phyloP scores from a whole-genome alignment of 352 stramenopile species.

The Phytophthora idaei region DNA sequence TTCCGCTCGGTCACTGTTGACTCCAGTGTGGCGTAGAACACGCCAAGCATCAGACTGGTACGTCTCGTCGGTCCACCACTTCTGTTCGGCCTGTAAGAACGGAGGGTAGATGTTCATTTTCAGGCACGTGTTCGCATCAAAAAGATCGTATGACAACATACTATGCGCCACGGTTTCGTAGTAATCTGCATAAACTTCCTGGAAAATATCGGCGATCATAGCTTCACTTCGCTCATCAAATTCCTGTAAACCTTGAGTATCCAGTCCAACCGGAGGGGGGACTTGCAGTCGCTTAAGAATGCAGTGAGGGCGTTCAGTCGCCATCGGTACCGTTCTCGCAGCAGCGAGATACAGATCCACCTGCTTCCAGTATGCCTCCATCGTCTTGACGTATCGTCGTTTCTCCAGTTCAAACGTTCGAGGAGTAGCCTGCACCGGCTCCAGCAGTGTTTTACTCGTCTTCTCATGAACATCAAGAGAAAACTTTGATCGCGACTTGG shows the following conservation, averaged over 20 bases:
- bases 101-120: slow-evolving; percentile 85
- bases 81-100: slow-evolving; percentile 80
- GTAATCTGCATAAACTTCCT: slow-evolving; percentile 82
- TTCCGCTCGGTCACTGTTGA: slow-evolving; percentile 58
- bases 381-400: slow-evolving; percentile 73
- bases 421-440: slow-evolving; percentile 61
- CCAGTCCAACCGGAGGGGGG: slow-evolving; percentile 52
- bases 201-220: slow-evolving; percentile 75
- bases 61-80: slow-evolving; percentile 85
- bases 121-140: slow-evolving; percentile 70
- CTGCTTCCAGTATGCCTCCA: slow-evolving; percentile 84
- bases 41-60: slow-evolving; percentile 81
- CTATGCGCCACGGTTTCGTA: slow-evolving; percentile 74
- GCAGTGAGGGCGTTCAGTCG: slow-evolving; percentile 55
- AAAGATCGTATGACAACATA: slow-evolving; percentile 90
- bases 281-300: slow-evolving; percentile 79
- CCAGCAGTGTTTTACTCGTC: slow-evolving; percentile 35
- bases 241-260: slow-evolving; percentile 44
- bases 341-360: slow-evolving; percentile 69
- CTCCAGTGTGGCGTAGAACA: slow-evolving; percentile 79
- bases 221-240: slow-evolving; percentile 73
- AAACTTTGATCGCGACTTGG: slow-evolving; percentile 41
- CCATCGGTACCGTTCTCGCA: slow-evolving; percentile 68
- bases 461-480: slow-evolving; percentile 41
- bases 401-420: slow-evolving; percentile 84